These are phyloP conservation scores for Talaromyces amestolkiae DNA, from an alignment of 2,329 filamentous ascomycete species.

Conservation along the genomic window DNA sequence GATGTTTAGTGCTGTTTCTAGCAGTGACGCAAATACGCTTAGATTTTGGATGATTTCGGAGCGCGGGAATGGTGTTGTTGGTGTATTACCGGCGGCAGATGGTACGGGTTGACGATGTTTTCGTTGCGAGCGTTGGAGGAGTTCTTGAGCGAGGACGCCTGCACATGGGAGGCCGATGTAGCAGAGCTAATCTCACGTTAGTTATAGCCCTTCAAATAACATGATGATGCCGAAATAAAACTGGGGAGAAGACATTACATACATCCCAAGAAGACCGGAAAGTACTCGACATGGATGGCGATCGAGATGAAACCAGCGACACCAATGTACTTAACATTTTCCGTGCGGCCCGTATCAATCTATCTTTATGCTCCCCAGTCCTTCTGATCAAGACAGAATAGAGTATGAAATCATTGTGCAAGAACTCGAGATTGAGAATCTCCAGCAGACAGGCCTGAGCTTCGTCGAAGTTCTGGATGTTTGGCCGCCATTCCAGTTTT, in stretches of 20 bases:
- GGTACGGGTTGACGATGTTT: not conserved
- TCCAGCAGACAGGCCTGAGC: constrained; percentile 21
- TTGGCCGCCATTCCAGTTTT: constrained; percentile 15
- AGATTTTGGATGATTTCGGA: constrained; percentile 27
- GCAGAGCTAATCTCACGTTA: constrained; percentile 17
- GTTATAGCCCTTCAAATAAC: not conserved
- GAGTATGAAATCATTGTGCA: constrained; percentile 26
- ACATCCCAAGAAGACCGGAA: constrained; percentile 14
- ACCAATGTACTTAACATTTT: constrained; percentile 14
- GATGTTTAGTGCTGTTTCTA: constrained; percentile 19
- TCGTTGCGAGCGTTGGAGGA: constrained; percentile 24
- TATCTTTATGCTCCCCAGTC: constrained; percentile 15
- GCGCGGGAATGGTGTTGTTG: constrained; percentile 20
- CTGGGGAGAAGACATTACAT: not conserved
- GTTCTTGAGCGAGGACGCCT: constrained; percentile 23
- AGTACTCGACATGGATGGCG: not conserved
- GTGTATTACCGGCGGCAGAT: not conserved
- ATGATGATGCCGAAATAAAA: no score
- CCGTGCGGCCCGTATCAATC: constrained; percentile 12
- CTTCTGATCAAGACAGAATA: constrained; percentile 22
- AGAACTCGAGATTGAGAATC: constrained; percentile 24
- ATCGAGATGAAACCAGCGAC: not conserved
- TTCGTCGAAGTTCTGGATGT: constrained; percentile 9
- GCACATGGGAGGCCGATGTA: constrained; percentile 28
- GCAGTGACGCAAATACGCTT: constrained; percentile 23